These are phyloP conservation scores for Suillus fuscotomentosus DNA, from an alignment of 768 basidiomycete genomes.

Conservation along the genomic window DNA sequence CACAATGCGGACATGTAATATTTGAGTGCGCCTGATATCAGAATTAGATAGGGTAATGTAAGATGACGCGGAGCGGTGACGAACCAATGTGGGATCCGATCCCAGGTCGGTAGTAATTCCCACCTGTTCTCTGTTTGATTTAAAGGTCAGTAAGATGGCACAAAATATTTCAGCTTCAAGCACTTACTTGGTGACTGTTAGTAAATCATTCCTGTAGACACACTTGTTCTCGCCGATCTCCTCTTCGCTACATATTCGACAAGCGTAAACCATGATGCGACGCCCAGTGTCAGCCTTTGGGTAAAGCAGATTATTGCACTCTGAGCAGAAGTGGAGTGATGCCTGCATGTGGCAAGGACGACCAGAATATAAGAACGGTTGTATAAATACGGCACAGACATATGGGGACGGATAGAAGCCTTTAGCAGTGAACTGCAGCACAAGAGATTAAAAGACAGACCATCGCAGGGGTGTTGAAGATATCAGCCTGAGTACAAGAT, in stretches of 20 bases:
- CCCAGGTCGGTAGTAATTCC: conserved; percentile 89
- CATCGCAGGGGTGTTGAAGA: conserved; percentile 14
- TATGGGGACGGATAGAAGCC: neutral
- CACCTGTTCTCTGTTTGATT: conserved; percentile 73
- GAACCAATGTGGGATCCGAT: conserved; percentile 83
- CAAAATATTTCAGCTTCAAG: neutral
- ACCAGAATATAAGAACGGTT: neutral
- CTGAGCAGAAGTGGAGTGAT: conserved; percentile 86
- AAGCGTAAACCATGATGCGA: conserved; percentile 85
- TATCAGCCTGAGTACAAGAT: conserved; percentile 10
- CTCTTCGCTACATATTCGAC: conserved; percentile 85
- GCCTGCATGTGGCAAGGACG: conserved; percentile 44
- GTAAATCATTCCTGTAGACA: conserved; percentile 90
- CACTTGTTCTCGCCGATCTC: conserved; percentile 86
- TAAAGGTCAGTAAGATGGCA: conserved; percentile 7
- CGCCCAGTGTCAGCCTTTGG: conserved; percentile 88
- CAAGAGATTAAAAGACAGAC: conserved; percentile 19
- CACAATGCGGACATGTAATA: conserved; percentile 80
- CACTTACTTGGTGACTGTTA: conserved; percentile 87
- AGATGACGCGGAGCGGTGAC: conserved; percentile 16
- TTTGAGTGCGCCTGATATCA: conserved; percentile 71
- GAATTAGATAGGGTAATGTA: neutral
- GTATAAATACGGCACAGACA: neutral
- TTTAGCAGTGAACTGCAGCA: conserved; percentile 16
- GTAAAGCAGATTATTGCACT: conserved; percentile 95